Conservation (phyloP, 441 rosid species). For the Omphalea diandra region DNA sequence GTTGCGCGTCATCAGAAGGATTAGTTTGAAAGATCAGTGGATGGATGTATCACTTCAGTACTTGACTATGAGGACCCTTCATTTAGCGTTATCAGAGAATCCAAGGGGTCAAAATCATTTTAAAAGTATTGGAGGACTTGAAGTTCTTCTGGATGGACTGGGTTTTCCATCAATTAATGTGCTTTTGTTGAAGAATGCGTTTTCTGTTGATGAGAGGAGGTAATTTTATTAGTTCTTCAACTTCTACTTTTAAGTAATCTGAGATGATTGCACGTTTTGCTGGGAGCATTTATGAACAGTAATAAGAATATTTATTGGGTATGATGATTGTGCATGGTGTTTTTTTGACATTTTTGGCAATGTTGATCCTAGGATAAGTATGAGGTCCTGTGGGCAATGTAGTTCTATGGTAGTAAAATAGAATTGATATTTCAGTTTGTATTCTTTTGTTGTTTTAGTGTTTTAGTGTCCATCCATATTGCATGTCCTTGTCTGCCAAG, state of each 20-base stretch:
- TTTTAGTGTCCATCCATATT: not conserved
- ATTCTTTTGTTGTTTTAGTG: not conserved
- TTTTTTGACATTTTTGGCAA: not conserved
- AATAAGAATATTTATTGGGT: not conserved
- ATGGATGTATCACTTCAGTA: slow-evolving; percentile 56
- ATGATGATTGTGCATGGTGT: not conserved
- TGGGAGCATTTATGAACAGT: not conserved
- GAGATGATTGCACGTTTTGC: not conserved
- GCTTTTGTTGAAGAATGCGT: slow-evolving; percentile 34
- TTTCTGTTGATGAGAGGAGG: slow-evolving; percentile 44
- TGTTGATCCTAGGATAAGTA: not conserved
- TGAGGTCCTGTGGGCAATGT: not conserved
- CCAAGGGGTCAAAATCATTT: slow-evolving; percentile 84
- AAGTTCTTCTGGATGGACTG: slow-evolving; percentile 75
- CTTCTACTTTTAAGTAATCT: not conserved
- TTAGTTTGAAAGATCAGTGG: slow-evolving; percentile 65
- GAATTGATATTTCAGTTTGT: slow-evolving; percentile 1
- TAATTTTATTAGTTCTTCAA: slow-evolving; percentile 18
- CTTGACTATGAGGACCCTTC: slow-evolving; percentile 60
- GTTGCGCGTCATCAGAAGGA: slow-evolving; percentile 72
- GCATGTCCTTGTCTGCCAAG: not conserved
- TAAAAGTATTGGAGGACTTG: slow-evolving; percentile 88
- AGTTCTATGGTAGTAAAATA: not conserved
- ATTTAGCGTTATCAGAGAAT: slow-evolving; percentile 53
- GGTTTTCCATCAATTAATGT: slow-evolving; percentile 57